phyloP scores from a whole-genome alignment of 2,329 filamentous ascomycete genomes.

The Talaromyces rugulosus region DNA sequence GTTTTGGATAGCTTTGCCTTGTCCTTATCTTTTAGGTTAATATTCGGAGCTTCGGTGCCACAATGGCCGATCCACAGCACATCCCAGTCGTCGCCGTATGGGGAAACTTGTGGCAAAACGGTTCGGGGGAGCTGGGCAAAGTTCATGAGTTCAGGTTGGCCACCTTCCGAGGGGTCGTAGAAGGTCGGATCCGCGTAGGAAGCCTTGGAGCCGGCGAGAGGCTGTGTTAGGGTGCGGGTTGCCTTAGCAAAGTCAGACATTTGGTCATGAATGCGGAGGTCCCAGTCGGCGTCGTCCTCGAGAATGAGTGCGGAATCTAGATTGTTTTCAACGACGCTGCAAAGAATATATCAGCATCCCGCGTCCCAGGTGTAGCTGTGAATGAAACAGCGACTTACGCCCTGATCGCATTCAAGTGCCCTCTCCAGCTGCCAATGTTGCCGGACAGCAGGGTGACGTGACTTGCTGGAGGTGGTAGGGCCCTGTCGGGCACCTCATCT shows the following conservation, averaged over 20 bases:
- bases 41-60: constrained; percentile 29
- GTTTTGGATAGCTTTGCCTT: constrained; percentile 24
- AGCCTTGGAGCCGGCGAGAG: constrained; percentile 17
- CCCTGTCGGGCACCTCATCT: constrained; percentile 39
- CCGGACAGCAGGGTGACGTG: constrained; percentile 16
- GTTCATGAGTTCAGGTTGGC: constrained; percentile 7
- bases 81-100: constrained; percentile 53
- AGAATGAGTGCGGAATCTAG: constrained; percentile 49
- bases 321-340: constrained; percentile 42
- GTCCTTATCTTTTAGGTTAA: constrained; percentile 25
- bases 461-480: constrained; percentile 32
- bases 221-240: constrained; percentile 25
- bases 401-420: constrained; percentile 35
- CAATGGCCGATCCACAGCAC: constrained; percentile 51
- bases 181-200: constrained; percentile 13
- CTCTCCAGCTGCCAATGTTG: constrained; percentile 41
- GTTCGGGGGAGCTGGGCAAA: constrained; percentile 12
- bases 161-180: constrained; percentile 9
- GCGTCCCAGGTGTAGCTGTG: not conserved
- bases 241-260: constrained; percentile 36
- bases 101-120: constrained; percentile 25
- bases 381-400: constrained; percentile 18
- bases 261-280: constrained; percentile 48
- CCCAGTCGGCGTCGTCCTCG: constrained; percentile 59
- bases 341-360: not conserved